Conservation (phyloP, 768 basidiomycete species). For the Boletus speciosus region DNA sequence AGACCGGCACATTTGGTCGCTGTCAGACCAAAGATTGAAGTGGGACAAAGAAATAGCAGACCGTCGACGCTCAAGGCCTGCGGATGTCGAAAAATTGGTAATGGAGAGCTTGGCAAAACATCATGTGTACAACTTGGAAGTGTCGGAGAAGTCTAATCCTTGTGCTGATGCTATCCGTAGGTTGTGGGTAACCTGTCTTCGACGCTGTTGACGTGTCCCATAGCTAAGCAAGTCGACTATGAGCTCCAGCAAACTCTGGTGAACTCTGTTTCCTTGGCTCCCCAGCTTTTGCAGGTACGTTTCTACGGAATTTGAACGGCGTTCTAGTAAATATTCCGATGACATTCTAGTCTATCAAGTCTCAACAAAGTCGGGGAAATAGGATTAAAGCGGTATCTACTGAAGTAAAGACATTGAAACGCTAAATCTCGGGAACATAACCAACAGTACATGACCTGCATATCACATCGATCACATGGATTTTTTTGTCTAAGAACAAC, state of each 20-base stretch:
- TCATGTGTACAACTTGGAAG: slow-evolving; percentile 28
- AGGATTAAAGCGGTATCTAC: slow-evolving; percentile 42
- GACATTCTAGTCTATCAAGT: slow-evolving; percentile 39
- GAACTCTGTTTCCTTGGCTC: slow-evolving; percentile 39
- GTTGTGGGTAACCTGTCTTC: background rate
- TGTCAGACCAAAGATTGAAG: slow-evolving; percentile 69
- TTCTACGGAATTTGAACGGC: background rate
- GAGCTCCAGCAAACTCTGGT: slow-evolving; percentile 25
- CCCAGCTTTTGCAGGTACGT: slow-evolving; percentile 53
- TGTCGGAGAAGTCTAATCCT: slow-evolving; percentile 7
- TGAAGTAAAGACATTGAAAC: slow-evolving; percentile 51
- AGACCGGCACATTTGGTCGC: slow-evolving; percentile 77
- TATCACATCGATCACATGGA: background rate
- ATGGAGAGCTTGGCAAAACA: slow-evolving; percentile 38
- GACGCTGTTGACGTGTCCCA: background rate
- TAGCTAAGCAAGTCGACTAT: slow-evolving; percentile 22
- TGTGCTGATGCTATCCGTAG: slow-evolving; percentile 8
- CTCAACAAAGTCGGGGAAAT: slow-evolving; percentile 50
- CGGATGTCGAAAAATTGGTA: slow-evolving; percentile 44
- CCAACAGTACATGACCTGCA: background rate
- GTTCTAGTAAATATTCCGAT: background rate
- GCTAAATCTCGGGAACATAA: slow-evolving; percentile 26
- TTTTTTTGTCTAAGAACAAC: background rate
- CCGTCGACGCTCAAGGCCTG: slow-evolving; percentile 60
- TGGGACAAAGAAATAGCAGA: slow-evolving; percentile 73